Conservation (phyloP, 495 filamentous ascomycete genomes). For the Penicillium cataractarum region DNA sequence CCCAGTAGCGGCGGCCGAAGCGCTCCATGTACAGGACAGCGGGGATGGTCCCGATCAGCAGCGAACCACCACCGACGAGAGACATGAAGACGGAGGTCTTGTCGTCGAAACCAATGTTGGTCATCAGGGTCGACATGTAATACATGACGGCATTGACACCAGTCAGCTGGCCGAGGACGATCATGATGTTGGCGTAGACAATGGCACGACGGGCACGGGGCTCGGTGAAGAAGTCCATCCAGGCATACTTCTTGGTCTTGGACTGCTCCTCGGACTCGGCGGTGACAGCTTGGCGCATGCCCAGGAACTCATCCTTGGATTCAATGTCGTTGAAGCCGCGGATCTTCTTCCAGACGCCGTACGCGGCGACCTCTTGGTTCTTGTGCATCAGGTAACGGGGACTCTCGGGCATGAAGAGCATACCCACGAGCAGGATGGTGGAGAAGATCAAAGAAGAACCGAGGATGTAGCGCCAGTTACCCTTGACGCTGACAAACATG, state of each 20-base stretch:
- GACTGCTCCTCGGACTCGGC: constrained; percentile 48
- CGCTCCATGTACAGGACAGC: constrained; percentile 63
- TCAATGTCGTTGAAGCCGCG: constrained; percentile 54
- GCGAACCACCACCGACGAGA: constrained; percentile 61
- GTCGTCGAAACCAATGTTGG: constrained; percentile 57
- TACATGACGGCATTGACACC: constrained; percentile 67
- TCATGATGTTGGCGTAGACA: constrained; percentile 64
- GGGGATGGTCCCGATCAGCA: constrained; percentile 60
- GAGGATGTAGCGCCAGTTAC: constrained; percentile 69
- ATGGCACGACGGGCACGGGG: constrained; percentile 61
- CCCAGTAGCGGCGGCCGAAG: constrained; percentile 64
- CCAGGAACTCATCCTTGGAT: constrained; percentile 61
- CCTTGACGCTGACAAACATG: constrained; percentile 60
- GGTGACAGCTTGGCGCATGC: constrained; percentile 59
- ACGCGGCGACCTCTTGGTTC: constrained; percentile 50
- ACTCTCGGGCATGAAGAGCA: constrained; percentile 62
- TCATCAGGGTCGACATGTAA: constrained; percentile 63
- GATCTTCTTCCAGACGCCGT: constrained; percentile 63
- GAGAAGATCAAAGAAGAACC: constrained; percentile 66
- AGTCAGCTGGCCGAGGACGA: constrained; percentile 64
- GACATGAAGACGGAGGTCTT: constrained; percentile 62
- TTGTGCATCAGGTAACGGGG: constrained; percentile 64
- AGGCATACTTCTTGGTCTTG: constrained; percentile 49
- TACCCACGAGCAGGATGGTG: constrained; percentile 60
- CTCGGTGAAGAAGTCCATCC: constrained; percentile 66